Evolutionary conservation across 2,329 filamentous ascomycete genomes (phyloP), one percentile per base, ranked within the genome.

Genomic region (Albifimbria verrucaria): DNA sequence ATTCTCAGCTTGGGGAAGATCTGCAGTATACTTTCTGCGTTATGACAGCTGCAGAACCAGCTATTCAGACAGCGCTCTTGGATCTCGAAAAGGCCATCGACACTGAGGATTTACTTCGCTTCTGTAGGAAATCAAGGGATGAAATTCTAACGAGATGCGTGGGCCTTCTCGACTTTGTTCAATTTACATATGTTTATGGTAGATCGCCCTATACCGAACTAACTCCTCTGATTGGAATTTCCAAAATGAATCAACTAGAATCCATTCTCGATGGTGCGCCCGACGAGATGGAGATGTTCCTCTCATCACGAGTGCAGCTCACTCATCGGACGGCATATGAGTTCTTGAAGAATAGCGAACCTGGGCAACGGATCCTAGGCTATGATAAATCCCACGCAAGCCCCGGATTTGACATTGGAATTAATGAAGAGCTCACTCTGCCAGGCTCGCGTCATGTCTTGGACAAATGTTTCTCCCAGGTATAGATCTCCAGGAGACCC

Each of bases 261-360:
- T 17, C 32, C 5, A 39, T 6, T n/a, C 18, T n/a, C 18, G 11
- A 6, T 15, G 12, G 6, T 15, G 12, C 4, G 12, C 7, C 5
- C 5, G 4, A 4, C 4, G 18, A 15, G 4, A 21, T 7, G 4
- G 5, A 7, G 7, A 20, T 21, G 4, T 23, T 21, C 18, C 6
- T 15, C 4, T 15, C 18, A 39, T 7, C 6, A 7, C 6, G 12
- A 0, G 43, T 57, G 0, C 3, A 1, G 12, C 55, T 57, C 7
- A 51, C 57, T 5, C 55, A 59, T 2, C 42, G 57, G 15, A 57
- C 57, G 1, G 55, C 51, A 18, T 26, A 55, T 20, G 55, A 59
- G 4, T 59, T 59, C 22, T n/a, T 59, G 2, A 32, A 3, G 2
- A 50, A 52, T 6, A 59, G 53, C 2, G 53, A 59, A 46, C 20